Percentiles rank a stretch among this genome's conserved stretches.
These are phyloP conservation scores for Aspergillus puulaauensis DNA, from an alignment of 2,329 filamentous ascomycete species.

Conservation along the genomic window DNA sequence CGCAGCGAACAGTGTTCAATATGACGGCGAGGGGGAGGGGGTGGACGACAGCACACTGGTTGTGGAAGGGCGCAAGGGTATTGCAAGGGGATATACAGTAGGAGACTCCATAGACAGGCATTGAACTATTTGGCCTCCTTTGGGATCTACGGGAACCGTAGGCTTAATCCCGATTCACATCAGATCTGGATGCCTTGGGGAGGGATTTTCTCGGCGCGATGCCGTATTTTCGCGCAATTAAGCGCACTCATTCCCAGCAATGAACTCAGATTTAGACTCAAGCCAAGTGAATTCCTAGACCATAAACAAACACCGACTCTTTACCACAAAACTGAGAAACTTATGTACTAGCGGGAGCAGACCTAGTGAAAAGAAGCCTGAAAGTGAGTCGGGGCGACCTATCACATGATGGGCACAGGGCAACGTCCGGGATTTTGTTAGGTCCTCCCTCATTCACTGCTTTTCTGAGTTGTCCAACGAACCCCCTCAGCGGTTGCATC, in stretches of 20 bases:
- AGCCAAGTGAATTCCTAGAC: neutral
- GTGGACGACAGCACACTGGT: slow-evolving; percentile 59
- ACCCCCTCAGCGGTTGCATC: slow-evolving; percentile 13
- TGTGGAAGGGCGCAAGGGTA: slow-evolving; percentile 81
- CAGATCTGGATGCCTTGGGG: slow-evolving; percentile 1
- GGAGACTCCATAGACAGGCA: slow-evolving; percentile 54
- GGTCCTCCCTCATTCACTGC: slow-evolving; percentile 14
- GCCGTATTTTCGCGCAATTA: neutral
- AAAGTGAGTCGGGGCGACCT: slow-evolving; percentile 15
- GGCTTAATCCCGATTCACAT: neutral
- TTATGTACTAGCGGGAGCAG: neutral
- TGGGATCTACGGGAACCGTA: slow-evolving; percentile 4
- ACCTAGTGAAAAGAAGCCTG: neutral
- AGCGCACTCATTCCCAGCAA: neutral
- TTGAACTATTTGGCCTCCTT: slow-evolving; percentile 17
- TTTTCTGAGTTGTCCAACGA: slow-evolving; percentile 23
- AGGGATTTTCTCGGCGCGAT: neutral
- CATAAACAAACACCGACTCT: neutral
- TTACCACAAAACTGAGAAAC: neutral
- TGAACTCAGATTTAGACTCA: neutral
- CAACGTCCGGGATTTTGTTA: slow-evolving; percentile 20
- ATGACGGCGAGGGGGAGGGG: slow-evolving; percentile 52
- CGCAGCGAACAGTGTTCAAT: slow-evolving; percentile 44
- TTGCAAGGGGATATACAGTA: slow-evolving; percentile 84
- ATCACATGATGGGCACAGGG: slow-evolving; percentile 25